phyloP scores from a whole-genome alignment of 768 basidiomycete genomes.

The Suillus clintonianus region DNA sequence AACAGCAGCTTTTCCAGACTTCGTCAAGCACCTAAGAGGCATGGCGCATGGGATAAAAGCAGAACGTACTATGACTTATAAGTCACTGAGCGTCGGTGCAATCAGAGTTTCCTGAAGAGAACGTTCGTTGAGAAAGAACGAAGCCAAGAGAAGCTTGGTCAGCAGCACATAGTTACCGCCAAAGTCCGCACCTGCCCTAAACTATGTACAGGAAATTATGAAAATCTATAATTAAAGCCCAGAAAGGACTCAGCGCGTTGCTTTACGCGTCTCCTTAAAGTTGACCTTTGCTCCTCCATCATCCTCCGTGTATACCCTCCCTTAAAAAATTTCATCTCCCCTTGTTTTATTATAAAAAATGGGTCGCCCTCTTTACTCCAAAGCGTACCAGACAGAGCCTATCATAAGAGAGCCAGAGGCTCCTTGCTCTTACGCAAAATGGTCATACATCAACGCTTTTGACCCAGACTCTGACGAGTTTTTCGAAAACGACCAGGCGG shows the following conservation, averaged over 20 bases:
- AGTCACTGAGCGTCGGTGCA: not conserved
- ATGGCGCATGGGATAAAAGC: not conserved
- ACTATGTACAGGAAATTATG: slow-evolving; percentile 8
- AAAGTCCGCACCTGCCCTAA: slow-evolving; percentile 39
- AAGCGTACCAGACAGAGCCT: slow-evolving; percentile 38
- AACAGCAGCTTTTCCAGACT: not conserved
- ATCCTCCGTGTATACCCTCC: slow-evolving; percentile 17
- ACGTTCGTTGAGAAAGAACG: not conserved
- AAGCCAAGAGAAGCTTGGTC: not conserved
- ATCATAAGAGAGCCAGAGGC: slow-evolving; percentile 48
- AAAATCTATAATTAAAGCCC: slow-evolving; percentile 16
- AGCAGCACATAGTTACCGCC: slow-evolving; percentile 10
- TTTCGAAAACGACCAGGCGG: slow-evolving; percentile 55
- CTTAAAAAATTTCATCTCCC: not conserved
- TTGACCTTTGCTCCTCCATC: not conserved
- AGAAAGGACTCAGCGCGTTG: not conserved
- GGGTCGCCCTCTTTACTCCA: slow-evolving; percentile 65
- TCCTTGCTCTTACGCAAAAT: slow-evolving; percentile 47
- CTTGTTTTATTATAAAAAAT: slow-evolving; percentile 41
- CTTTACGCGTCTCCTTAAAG: slow-evolving; percentile 1
- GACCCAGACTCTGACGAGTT: slow-evolving; percentile 85
- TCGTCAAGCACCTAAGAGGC: not conserved
- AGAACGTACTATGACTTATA: not conserved
- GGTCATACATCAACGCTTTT: slow-evolving; percentile 68
- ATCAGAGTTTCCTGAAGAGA: not conserved